Conservation (phyloP, 768 basidiomycete species). For the Scleroderma bovista region DNA sequence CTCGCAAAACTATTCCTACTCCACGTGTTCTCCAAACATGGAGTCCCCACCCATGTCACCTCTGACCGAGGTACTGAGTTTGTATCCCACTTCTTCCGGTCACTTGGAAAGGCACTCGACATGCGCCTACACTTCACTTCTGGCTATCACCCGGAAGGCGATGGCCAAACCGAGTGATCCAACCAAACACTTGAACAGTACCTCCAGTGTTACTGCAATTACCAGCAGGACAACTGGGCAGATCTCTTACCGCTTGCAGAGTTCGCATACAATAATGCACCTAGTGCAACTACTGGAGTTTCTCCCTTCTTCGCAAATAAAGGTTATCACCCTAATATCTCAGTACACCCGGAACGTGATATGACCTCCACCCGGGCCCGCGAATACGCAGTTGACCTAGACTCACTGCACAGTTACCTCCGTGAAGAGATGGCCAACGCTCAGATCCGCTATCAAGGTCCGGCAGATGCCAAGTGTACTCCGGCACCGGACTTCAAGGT, state of each 20-base stretch:
- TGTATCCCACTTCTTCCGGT: constrained; percentile 28
- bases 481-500: constrained; percentile 23
- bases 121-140: constrained; percentile 21
- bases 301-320: constrained; percentile 29
- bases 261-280: constrained; percentile 29
- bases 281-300: constrained; percentile 19
- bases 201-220: not conserved
- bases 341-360: too few species aligned
- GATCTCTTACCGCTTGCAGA: constrained; percentile 26
- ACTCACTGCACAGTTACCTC: not conserved
- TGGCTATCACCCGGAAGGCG: constrained; percentile 13
- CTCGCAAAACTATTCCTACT: constrained; percentile 4
- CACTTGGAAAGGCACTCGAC: constrained; percentile 21
- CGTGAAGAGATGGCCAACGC: not conserved
- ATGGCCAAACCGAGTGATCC: constrained; percentile 15
- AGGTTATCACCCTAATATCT: constrained; percentile 17
- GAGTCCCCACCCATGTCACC: not conserved
- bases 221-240: constrained; percentile 2
- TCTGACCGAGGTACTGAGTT: constrained; percentile 21
- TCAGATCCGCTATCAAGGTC: not conserved
- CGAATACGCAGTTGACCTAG: not conserved
- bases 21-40: constrained; percentile 10
- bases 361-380: too few species aligned
- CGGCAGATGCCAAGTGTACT: constrained; percentile 23
- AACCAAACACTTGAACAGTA: constrained; percentile 6